Evolutionary conservation across 2,329 filamentous ascomycete species (phyloP).

Genomic region (Neonectria coccinea): DNA sequence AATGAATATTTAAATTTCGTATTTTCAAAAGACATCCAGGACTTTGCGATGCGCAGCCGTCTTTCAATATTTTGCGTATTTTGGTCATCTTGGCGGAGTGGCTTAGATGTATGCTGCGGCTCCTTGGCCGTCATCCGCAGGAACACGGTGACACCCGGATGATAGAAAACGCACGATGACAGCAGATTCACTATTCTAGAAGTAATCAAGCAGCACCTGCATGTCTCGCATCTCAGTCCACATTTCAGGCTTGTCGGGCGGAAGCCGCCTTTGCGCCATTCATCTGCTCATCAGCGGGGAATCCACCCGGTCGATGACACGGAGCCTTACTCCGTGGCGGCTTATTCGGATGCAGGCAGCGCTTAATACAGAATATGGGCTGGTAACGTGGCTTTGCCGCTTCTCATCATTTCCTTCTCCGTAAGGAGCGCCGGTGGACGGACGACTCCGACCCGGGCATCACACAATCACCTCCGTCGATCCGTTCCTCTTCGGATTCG

Average conservation of each 20-base stretch:
- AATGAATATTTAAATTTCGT: not conserved
- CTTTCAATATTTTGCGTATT: not conserved
- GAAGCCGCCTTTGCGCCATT: not conserved
- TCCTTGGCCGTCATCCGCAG: not conserved
- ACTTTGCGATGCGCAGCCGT: not conserved
- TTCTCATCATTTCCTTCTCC: constrained; percentile 21
- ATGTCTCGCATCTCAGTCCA: not conserved
- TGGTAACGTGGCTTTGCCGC: constrained; percentile 9
- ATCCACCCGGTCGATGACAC: not conserved
- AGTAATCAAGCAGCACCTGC: not conserved
- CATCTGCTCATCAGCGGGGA: not conserved
- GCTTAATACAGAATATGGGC: not conserved
- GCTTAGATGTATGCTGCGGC: not conserved
- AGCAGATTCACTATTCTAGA: not conserved
- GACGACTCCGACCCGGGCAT: constrained; percentile 1
- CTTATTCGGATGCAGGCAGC: not conserved
- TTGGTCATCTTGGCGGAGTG: not conserved
- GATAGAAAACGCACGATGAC: not conserved
- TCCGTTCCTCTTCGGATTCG: constrained; percentile 16
- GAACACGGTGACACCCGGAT: not conserved
- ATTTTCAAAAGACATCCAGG: not conserved
- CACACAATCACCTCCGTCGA: constrained; percentile 14
- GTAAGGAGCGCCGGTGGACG: constrained; percentile 13
- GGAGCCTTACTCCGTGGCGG: not conserved
- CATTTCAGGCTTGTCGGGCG: not conserved